A percentile compares a stretch with the other conserved stretches of the same genome.
These are phyloP conservation scores for Gnetum montanum DNA, from an alignment of 75 land plant genomes.

Conservation along the genomic window DNA sequence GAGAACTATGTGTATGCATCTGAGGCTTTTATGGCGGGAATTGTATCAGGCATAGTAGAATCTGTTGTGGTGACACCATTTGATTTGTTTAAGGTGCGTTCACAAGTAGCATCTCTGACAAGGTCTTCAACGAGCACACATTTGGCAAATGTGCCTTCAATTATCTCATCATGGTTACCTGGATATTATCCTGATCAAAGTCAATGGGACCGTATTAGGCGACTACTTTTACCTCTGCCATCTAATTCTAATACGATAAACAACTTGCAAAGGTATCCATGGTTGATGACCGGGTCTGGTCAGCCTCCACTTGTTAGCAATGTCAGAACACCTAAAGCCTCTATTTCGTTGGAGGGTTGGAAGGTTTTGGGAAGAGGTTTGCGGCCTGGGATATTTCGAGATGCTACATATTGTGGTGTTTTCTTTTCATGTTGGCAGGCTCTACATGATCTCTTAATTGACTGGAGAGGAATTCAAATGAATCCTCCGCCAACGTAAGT, in stretches of 20 bases:
- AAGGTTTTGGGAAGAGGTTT: conserved; percentile 61
- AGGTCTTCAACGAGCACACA: neutral
- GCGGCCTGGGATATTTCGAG: conserved; percentile 57
- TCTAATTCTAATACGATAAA: conserved; percentile 18
- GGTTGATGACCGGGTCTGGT: conserved; percentile 77
- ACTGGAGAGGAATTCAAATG: conserved; percentile 53
- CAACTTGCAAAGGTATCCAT: conserved; percentile 51
- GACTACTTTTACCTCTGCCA: conserved; percentile 34
- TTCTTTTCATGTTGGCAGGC: conserved; percentile 75
- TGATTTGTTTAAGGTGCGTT: conserved; percentile 63
- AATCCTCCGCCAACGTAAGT: conserved; percentile 44
- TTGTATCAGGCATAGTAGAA: conserved; percentile 57
- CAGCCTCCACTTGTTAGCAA: conserved; percentile 47
- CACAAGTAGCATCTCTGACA: conserved; percentile 40
- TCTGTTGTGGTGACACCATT: conserved; percentile 58
- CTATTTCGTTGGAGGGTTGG: conserved; percentile 61
- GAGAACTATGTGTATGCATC: conserved; percentile 47
- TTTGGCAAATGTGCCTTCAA: conserved; percentile 7
- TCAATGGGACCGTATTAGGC: conserved; percentile 30
- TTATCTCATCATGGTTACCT: conserved; percentile 25
- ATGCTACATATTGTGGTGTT: conserved; percentile 55
- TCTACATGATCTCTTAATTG: conserved; percentile 36
- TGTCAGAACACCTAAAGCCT: conserved; percentile 21
- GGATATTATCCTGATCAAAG: conserved; percentile 30
- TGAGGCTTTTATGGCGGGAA: conserved; percentile 62